Percentiles rank a stretch among this genome's conserved stretches.
phyloP scores from a whole-genome alignment of 129 eudicot genomes.

The Helichrysum umbraculigerum region DNA sequence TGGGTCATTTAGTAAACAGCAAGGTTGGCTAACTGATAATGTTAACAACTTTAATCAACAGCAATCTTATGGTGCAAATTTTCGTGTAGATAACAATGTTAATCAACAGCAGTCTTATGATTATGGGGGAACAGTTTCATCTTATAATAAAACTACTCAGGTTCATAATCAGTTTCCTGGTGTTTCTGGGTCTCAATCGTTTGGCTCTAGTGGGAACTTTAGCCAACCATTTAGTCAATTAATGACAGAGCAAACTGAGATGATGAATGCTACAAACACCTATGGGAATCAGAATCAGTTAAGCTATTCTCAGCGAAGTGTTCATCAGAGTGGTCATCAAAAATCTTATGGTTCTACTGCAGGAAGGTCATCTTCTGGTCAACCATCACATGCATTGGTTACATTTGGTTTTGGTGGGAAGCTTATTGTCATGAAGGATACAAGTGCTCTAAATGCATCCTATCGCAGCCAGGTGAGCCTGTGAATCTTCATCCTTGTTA shows the following conservation, averaged over 20 bases:
- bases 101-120: conserved; percentile 48
- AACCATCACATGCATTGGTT: conserved; percentile 91
- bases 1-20: conserved; percentile 45
- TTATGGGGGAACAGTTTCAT: conserved; percentile 42
- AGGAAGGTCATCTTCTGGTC: conserved; percentile 82
- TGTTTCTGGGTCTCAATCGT: conserved; percentile 39
- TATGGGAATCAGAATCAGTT: conserved; percentile 31
- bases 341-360: conserved; percentile 42
- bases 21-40: conserved; percentile 43
- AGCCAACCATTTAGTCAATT: conserved; percentile 44
- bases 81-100: conserved; percentile 41
- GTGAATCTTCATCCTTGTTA: neutral
- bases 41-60: conserved; percentile 15
- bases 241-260: conserved; percentile 43
- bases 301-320: conserved; percentile 28
- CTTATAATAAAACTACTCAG: conserved; percentile 44
- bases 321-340: conserved; percentile 45
- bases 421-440: conserved; percentile 78
- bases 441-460: conserved; percentile 34
- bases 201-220: conserved; percentile 47
- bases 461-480: conserved; percentile 63
- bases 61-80: conserved; percentile 31
- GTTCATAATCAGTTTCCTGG: conserved; percentile 39
- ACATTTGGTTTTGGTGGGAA: conserved; percentile 98
- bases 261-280: conserved; percentile 40